phyloP scores from a whole-genome alignment of 2,329 filamentous ascomycete species.

The Didymella keratinophila region DNA sequence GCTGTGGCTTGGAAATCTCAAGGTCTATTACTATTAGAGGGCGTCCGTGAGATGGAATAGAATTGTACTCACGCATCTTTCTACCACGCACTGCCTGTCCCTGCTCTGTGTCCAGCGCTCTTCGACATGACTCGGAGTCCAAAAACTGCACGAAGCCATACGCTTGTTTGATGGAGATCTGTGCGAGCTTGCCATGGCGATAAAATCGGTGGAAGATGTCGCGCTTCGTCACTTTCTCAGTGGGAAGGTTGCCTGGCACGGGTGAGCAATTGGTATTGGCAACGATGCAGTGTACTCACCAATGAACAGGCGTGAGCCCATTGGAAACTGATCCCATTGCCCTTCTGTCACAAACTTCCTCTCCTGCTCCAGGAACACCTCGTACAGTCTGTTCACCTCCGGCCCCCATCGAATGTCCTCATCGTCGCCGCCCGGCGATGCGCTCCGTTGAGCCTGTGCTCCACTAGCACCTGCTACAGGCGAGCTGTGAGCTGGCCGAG shows the following conservation, averaged over 20 bases:
- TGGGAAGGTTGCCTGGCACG: constrained; percentile 80
- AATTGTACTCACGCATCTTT: constrained; percentile 80
- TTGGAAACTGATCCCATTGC: constrained; percentile 81
- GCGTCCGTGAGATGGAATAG: neutral
- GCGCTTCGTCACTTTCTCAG: constrained; percentile 89
- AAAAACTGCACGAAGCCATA: constrained; percentile 98
- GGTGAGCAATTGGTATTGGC: constrained; percentile 23
- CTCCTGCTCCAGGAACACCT: constrained; percentile 76
- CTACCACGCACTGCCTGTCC: constrained; percentile 84
- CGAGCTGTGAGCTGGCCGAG: constrained; percentile 40
- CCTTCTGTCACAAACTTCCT: constrained; percentile 78
- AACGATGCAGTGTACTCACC: constrained; percentile 60
- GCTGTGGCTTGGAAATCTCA: constrained; percentile 88
- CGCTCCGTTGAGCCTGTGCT: constrained; percentile 36
- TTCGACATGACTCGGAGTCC: constrained; percentile 74
- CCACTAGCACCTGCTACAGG: constrained; percentile 38
- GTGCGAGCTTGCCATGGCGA: constrained; percentile 83
- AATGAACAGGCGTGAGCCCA: constrained; percentile 80
- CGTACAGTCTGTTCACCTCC: constrained; percentile 72
- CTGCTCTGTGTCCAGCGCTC: constrained; percentile 80
- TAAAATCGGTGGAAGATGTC: constrained; percentile 94
- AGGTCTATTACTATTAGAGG: constrained; percentile 68
- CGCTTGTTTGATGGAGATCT: constrained; percentile 95
- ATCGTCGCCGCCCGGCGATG: constrained; percentile 45
- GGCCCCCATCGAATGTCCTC: constrained; percentile 62